Evolutionary conservation across 1,139 yeast genomes (phyloP), one percentile per base, ranked within the genome.

Genomic region (Yamadazyma atmosphaerica): DNA sequence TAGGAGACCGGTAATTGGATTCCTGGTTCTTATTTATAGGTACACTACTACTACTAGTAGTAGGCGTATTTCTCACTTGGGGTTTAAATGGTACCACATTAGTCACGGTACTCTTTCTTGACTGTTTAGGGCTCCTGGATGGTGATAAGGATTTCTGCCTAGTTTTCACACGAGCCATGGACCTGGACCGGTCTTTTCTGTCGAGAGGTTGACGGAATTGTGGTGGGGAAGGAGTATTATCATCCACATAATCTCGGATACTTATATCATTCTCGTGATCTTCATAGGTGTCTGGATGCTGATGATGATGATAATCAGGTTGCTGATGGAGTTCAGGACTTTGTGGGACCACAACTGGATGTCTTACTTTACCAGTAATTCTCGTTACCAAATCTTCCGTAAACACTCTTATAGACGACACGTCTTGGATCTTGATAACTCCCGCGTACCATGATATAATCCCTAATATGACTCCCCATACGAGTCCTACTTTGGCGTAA

Each of bases 371-470:
- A 13, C 32, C 41, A 5, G 43, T 44, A 29, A 45, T 18, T 29
- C 39, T 44, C n/a, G 40, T 39, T 34, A 38, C 35, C 27, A 49
- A 12, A 12, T 38, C 36, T 22, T 33, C 39, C 10, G 42, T 11
- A 16, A 46, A 44, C 5, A 35, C 42, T 14, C 41, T 41, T 6
- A 50, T 16, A 4, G 44, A 39, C 14, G 45, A 44, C 6, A 52
- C 39, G 33, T 63, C 65, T 27, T 54, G 58, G 2, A 55, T 23
- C 36, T 54, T 55, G 34, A 65, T 39, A 4, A 63, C 32, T 2
- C 71, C 72, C 22, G 56, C 38, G 49, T 65, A 65, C 66, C 69
- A 61, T 23, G 53, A 51, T 14, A 55, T 42, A 1, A 50, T 54
- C n/a, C 60, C 63, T 7, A 58, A 34, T n/a, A 61, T 32, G 1